These are phyloP conservation scores for Ophiocordyceps camponoti-rufipedis DNA, from an alignment of 2,329 filamentous ascomycete species.

Conservation along the genomic window DNA sequence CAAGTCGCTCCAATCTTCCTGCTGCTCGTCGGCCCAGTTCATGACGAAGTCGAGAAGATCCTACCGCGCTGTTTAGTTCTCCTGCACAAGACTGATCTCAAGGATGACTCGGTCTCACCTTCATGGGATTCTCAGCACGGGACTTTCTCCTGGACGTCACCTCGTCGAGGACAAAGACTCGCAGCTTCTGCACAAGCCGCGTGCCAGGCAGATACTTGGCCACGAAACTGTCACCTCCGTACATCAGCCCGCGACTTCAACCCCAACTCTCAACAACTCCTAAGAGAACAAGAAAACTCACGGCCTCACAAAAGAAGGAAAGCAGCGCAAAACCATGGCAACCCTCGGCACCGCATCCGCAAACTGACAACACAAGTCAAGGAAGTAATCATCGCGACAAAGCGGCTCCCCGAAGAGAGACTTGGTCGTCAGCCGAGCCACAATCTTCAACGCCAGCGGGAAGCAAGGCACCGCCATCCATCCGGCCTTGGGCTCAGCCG, in stretches of 20 bases:
- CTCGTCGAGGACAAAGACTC: conserved; percentile 1
- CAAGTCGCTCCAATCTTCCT: conserved; percentile 1
- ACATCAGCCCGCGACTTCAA: neutral
- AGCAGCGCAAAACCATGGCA: conserved; percentile 3
- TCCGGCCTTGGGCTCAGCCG: neutral
- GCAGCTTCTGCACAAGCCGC: conserved; percentile 1
- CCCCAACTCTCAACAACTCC: no score
- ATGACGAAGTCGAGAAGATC: conserved; percentile 4
- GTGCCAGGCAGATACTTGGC: conserved; percentile 1
- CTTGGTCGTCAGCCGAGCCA: conserved; percentile 4
- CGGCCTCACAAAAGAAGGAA: conserved; percentile 2
- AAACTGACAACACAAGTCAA: conserved; percentile 3
- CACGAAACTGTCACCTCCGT: neutral
- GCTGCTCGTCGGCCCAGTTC: conserved; percentile 3
- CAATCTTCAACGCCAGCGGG: conserved; percentile 3
- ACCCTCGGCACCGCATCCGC: conserved; percentile 3
- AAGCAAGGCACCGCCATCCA: conserved; percentile 4
- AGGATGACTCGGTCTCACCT: neutral
- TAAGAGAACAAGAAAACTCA: neutral
- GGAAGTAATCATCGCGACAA: conserved; percentile 2
- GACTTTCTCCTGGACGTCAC: conserved; percentile 1
- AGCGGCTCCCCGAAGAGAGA: conserved; percentile 3
- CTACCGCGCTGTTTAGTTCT: neutral
- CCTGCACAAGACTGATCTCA: neutral
- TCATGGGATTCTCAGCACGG: conserved; percentile 2